These are phyloP conservation scores for Colletotrichum salicis DNA, from an alignment of 2,329 filamentous ascomycete genomes.

Conservation along the genomic window DNA sequence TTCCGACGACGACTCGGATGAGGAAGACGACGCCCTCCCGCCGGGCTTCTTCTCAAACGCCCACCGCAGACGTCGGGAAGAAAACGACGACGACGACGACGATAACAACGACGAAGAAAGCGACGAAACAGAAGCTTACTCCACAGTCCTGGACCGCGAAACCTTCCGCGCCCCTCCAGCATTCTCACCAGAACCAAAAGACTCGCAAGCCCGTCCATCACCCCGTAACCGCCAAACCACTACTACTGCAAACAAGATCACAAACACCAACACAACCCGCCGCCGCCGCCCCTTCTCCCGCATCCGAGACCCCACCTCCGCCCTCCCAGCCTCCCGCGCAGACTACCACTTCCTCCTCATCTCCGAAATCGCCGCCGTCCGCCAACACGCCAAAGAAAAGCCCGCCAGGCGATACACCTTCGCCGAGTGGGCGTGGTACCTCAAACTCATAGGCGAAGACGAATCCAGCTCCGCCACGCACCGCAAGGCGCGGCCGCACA, in stretches of 20 bases:
- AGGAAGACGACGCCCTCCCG: slow-evolving; percentile 49
- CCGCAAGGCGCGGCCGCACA: slow-evolving; percentile 48
- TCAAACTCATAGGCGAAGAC: slow-evolving; percentile 78
- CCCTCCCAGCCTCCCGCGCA: slow-evolving; percentile 41
- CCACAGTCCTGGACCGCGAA: slow-evolving; percentile 1
- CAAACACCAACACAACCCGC: not conserved
- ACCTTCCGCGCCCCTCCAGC: not conserved
- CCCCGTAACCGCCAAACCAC: not conserved
- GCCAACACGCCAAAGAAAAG: slow-evolving; percentile 68
- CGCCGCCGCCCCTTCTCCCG: slow-evolving; percentile 48
- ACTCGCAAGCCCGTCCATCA: not conserved
- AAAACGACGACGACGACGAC: slow-evolving; percentile 40
- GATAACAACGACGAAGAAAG: slow-evolving; percentile 40
- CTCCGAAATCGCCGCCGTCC: slow-evolving; percentile 75
- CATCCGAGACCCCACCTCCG: slow-evolving; percentile 52
- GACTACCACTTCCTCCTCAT: slow-evolving; percentile 75
- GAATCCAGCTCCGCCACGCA: slow-evolving; percentile 63
- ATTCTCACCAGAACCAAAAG: slow-evolving; percentile 11
- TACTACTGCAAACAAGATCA: not conserved
- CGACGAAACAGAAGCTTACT: slow-evolving; percentile 24
- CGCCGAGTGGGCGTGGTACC: slow-evolving; percentile 88
- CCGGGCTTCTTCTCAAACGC: slow-evolving; percentile 55
- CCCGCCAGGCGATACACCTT: slow-evolving; percentile 77
- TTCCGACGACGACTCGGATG: slow-evolving; percentile 34
- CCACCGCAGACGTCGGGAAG: slow-evolving; percentile 33